Evolutionary conservation across 2,329 filamentous ascomycete species (phyloP).

Genomic region (Ilyonectria mors-panacis): DNA sequence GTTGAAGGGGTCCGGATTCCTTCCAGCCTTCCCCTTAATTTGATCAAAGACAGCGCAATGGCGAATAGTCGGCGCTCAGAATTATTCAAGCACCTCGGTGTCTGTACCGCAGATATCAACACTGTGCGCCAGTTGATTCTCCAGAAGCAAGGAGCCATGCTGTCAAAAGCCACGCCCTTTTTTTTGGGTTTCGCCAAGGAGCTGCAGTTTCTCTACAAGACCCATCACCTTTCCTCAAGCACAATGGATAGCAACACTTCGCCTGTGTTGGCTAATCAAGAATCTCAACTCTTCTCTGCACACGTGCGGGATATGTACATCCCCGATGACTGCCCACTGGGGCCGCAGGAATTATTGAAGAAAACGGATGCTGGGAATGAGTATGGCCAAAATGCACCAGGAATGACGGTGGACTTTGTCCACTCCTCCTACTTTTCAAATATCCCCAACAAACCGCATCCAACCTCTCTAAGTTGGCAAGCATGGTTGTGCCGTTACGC

Average conservation of each 20-base stretch:
- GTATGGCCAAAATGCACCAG: accelerated
- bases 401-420: background rate
- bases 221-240: background rate
- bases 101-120: background rate
- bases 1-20: background rate
- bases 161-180: background rate
- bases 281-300: background rate
- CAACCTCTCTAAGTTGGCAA: background rate
- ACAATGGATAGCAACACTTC: too few relatives aligned
- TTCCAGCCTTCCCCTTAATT: background rate
- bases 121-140: background rate
- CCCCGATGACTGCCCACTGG: background rate
- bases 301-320: background rate
- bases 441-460: accelerated
- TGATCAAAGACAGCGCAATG: background rate
- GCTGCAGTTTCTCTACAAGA: background rate
- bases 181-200: background rate
- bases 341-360: background rate
- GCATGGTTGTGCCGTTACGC: background rate
- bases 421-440: background rate
- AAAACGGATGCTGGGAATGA: background rate
- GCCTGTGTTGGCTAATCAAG: background rate
- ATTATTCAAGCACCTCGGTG: background rate
- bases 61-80: background rate
- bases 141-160: background rate